Evolutionary conservation across 2,329 filamentous ascomycete species (phyloP), one percentile per base, ranked within the genome.

Genomic region (Pseudogymnoascus sp.): DNA sequence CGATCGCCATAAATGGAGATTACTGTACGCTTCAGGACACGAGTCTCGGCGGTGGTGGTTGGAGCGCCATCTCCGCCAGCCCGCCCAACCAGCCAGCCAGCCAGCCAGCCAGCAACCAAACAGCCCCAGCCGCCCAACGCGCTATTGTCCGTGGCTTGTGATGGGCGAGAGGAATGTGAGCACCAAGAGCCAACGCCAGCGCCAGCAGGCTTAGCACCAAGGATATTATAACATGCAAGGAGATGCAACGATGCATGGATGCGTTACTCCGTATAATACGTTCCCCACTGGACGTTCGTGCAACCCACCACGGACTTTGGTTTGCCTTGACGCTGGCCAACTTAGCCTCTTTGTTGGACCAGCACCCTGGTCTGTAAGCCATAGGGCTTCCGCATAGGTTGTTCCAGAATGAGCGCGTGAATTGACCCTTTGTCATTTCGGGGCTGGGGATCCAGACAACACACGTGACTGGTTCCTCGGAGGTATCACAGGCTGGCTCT

Each of bases 211-310:
- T 50, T 50, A 50, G 25, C n/a, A 50, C 43, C 43, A 50, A 30
- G 43, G 43, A 50, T 50, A 50, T 50, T 50, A 50, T 50, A 50
- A 50, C 43, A 50, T 50, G 43, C 43, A 50, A 50, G 43, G 43
- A 50, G 25, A 50, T 50, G 43, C 43, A 50, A 50, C 43, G 25
- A 50, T 50, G 43, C 43, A 50, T 50, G 43, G 25, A 50, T 50
- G 43, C 43, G 30, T 50, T 50, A 12, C 43, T 50, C 43, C 43
- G 25, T 50, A 50, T 30, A 50, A 50, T 50, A 50, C 25, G 25
- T 50, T 30, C 43, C 43, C 43, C 43, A 50, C 43, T 30, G 22
- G n/a, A 30, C 43, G 43, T 50, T 50, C 14, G 43, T 50, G 43
- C 43, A 50, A 50, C 43, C 43, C 25, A 50, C 43, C 43, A 12